Percentiles rank a stretch among this genome's conserved stretches.
These are phyloP conservation scores for Blumeria hordei DNA, from an alignment of 2,329 filamentous ascomycete species.

Conservation along the genomic window DNA sequence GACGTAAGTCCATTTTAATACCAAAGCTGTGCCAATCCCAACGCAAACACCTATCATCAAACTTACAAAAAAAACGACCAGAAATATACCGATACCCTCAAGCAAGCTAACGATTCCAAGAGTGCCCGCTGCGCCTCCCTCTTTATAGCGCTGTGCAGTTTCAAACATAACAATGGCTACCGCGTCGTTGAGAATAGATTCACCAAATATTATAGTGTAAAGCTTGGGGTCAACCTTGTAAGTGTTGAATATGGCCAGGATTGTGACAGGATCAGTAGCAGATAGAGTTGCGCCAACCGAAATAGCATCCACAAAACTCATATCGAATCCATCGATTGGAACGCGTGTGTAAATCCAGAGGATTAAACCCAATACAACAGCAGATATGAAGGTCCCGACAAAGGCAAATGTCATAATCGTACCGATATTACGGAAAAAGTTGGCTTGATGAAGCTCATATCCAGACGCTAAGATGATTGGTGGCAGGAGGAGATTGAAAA, in stretches of 20 bases:
- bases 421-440: conserved; percentile 97
- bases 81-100: conserved; percentile 80
- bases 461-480: conserved; percentile 94
- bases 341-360: conserved; percentile 75
- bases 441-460: conserved; percentile 92
- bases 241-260: conserved; percentile 94
- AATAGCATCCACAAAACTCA: conserved; percentile 87
- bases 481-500: conserved; percentile 96
- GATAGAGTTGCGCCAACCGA: conserved; percentile 90
- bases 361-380: conserved; percentile 74
- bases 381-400: conserved; percentile 88
- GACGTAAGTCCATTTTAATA: conserved; percentile 86
- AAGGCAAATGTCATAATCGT: conserved; percentile 96
- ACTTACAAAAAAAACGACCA: conserved; percentile 88
- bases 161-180: conserved; percentile 98
- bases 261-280: conserved; percentile 91
- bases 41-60: conserved; percentile 71
- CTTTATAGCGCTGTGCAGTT: conserved; percentile 80
- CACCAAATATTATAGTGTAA: conserved; percentile 96
- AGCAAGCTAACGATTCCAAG: conserved; percentile 65
- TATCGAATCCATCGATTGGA: conserved; percentile 60
- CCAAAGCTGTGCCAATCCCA: conserved; percentile 65
- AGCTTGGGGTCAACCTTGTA: conserved; percentile 98
- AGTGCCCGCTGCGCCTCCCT: conserved; percentile 40
- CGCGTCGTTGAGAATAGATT: conserved; percentile 93